Percentiles rank a stretch among this genome's conserved stretches.
These are phyloP conservation scores for Helichrysum umbraculigerum DNA, from an alignment of 129 eudicot species.

Conservation along the genomic window DNA sequence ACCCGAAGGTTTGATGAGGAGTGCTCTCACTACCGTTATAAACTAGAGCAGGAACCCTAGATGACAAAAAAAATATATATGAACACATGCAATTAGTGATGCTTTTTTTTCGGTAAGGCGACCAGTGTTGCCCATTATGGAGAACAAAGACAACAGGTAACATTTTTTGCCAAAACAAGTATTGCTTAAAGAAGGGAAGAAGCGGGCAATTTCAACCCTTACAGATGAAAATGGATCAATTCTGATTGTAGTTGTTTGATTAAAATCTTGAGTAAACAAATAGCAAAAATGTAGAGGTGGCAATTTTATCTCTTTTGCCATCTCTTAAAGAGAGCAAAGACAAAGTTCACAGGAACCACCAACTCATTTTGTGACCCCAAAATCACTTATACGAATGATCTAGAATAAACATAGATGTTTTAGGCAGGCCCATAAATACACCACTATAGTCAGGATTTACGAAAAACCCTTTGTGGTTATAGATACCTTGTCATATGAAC, in stretches of 20 bases:
- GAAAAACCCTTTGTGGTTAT: neutral
- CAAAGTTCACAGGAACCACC: too few species aligned
- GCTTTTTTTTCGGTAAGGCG: too few species aligned
- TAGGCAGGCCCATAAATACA: too few species aligned
- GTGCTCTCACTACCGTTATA: conserved; percentile 13
- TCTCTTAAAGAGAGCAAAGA: neutral
- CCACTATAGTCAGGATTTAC: too few species aligned
- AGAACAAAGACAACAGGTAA: neutral
- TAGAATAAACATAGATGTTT: too few species aligned
- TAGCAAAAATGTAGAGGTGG: neutral
- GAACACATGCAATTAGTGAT: neutral
- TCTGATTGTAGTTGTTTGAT: neutral
- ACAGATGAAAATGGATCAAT: neutral
- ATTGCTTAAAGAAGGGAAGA: neutral
- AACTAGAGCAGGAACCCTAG: conserved; percentile 41
- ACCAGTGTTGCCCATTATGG: neutral
- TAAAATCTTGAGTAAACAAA: neutral
- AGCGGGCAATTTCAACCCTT: neutral
- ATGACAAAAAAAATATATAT: neutral
- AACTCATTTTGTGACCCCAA: too few species aligned
- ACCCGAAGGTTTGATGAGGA: conserved; percentile 25
- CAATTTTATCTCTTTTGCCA: neutral
- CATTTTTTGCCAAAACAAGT: neutral
- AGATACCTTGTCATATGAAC: conserved; percentile 51
- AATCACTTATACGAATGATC: too few species aligned